These are phyloP conservation scores for Pichia exigua DNA, from an alignment of 805 yeast genomes.

Conservation along the genomic window DNA sequence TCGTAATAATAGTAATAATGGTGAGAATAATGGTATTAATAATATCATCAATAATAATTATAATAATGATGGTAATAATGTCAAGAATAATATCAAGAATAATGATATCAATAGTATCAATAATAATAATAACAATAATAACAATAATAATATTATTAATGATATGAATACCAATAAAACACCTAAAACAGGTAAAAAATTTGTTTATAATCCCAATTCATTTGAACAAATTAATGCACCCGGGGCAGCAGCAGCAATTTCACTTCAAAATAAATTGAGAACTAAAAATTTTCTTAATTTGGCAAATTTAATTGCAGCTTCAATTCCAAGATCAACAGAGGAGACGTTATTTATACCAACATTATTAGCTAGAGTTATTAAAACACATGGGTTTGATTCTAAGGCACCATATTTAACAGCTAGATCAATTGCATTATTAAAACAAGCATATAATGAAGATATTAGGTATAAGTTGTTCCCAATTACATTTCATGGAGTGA, in stretches of 20 bases:
- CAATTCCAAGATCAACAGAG: constrained; percentile 71
- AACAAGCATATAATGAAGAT: constrained; percentile 37
- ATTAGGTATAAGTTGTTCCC: constrained; percentile 25
- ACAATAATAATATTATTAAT: too few relatives aligned
- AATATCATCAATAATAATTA: too few relatives aligned
- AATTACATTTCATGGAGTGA: constrained; percentile 28
- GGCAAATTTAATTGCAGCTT: constrained; percentile 56
- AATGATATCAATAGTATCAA: too few relatives aligned
- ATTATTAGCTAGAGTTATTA: constrained; percentile 58
- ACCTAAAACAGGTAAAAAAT: constrained; percentile 1
- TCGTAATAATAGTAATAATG: too few relatives aligned
- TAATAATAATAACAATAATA: not conserved
- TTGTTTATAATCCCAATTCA: constrained; percentile 22
- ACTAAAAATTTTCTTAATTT: constrained; percentile 38
- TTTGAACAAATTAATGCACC: constrained; percentile 68
- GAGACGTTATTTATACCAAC: constrained; percentile 73
- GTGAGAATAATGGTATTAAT: too few relatives aligned
- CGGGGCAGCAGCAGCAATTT: constrained; percentile 66
- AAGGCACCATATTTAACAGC: constrained; percentile 67
- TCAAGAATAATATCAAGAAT: too few relatives aligned
- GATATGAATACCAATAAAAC: too few relatives aligned
- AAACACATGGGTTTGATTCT: constrained; percentile 63
- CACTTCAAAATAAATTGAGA: constrained; percentile 36
- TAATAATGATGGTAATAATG: too few relatives aligned
- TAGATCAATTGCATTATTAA: constrained; percentile 59